These are phyloP conservation scores for Kokia cookei DNA, from an alignment of 441 rosid species.

Conservation along the genomic window DNA sequence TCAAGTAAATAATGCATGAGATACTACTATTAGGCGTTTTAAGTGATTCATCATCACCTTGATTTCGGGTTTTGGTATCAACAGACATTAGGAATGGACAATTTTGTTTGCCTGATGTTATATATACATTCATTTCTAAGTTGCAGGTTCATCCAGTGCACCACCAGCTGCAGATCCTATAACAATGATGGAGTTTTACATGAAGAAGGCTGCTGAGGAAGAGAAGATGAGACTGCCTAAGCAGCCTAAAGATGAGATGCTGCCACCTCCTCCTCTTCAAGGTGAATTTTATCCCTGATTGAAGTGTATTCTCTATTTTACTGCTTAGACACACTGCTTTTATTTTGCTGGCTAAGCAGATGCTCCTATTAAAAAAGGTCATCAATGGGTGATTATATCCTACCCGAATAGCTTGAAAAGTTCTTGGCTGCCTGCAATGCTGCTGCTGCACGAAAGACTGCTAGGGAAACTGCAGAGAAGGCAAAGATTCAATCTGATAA, in stretches of 20 bases:
- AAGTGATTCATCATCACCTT: not conserved
- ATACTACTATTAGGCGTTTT: not conserved
- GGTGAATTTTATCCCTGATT: conserved; percentile 29
- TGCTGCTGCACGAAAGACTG: conserved; percentile 57
- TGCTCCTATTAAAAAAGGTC: conserved; percentile 60
- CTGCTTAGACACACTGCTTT: not conserved
- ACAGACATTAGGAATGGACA: not conserved
- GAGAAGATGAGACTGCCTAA: conserved; percentile 87
- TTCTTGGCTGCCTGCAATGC: conserved; percentile 82
- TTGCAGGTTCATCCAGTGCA: conserved; percentile 46
- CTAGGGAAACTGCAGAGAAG: conserved; percentile 68
- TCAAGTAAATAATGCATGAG: conserved; percentile 26
- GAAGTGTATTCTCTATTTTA: not conserved
- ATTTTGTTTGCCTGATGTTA: not conserved
- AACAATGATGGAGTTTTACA: conserved; percentile 96
- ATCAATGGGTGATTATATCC: conserved; percentile 99
- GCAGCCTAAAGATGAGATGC: conserved; percentile 97
- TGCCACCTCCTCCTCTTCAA: conserved; percentile 91
- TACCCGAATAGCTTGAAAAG: conserved; percentile 87
- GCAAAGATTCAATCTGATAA: conserved; percentile 92
- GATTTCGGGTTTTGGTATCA: not conserved
- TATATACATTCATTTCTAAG: not conserved
- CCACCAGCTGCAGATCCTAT: conserved; percentile 68
- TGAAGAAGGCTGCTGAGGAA: conserved; percentile 97
- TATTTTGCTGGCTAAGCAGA: not conserved